phyloP scores from a whole-genome alignment of 2,329 filamentous ascomycete genomes.

The Byssoonygena ceratinophila region DNA sequence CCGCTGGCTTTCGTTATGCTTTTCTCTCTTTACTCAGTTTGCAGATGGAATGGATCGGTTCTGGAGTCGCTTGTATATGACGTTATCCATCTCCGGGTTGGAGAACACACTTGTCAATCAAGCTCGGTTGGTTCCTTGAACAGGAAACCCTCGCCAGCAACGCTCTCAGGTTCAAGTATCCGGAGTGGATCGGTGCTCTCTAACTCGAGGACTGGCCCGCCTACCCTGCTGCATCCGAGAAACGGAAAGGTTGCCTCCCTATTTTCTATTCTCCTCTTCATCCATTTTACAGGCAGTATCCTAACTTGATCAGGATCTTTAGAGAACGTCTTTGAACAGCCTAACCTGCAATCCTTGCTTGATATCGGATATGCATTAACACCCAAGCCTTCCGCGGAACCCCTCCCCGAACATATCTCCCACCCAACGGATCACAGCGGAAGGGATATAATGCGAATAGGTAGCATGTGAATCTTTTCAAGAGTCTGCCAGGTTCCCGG shows the following conservation, averaged over 20 bases:
- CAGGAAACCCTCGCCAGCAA: not conserved
- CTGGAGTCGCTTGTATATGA: not conserved
- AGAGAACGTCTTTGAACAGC: no score
- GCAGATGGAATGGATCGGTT: not conserved
- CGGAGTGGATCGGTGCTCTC: not conserved
- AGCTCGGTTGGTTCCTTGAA: not conserved
- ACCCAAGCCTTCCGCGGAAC: not conserved
- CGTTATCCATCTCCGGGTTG: conserved; percentile 3
- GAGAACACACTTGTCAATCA: not conserved
- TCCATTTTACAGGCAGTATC: not conserved
- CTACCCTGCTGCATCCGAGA: no score
- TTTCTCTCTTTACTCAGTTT: not conserved
- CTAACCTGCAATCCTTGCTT: not conserved
- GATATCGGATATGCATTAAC: not conserved
- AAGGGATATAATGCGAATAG: not conserved
- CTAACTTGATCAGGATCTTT: not conserved
- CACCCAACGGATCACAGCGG: not conserved
- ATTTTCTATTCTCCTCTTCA: not conserved
- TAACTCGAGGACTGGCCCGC: no score
- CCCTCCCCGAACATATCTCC: not conserved
- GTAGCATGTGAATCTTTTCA: no score
- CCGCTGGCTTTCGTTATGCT: not conserved
- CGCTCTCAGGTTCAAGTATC: not conserved
- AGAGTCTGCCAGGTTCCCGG: no score
- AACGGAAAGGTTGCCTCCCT: not conserved